Evolutionary conservation across 176 grass and related monocot genomes (phyloP).

Genomic region (Triticum timopheevii): DNA sequence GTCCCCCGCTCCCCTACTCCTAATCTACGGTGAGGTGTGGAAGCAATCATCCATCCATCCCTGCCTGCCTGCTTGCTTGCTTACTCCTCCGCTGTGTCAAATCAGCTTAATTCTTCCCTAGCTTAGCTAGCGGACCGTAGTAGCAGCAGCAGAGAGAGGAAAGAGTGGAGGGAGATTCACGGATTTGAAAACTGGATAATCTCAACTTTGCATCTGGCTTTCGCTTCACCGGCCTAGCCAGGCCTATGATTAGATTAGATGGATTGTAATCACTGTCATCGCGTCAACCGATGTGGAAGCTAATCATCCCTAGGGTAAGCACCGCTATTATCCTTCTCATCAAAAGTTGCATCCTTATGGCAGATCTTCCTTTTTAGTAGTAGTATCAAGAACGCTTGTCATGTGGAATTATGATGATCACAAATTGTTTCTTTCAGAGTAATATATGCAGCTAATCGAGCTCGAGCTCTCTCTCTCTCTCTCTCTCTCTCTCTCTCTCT

Average conservation of each 20-base stretch:
- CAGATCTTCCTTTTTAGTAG: not conserved
- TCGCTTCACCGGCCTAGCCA: not conserved
- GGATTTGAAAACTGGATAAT: not conserved
- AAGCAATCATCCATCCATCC: not conserved
- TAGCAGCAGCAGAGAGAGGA: not conserved
- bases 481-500: no score
- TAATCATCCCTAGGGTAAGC: constrained; percentile 48
- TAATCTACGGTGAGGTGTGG: not conserved
- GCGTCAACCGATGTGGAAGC: constrained; percentile 16
- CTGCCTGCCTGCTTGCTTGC: not conserved
- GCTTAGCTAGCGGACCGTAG: constrained; percentile 18
- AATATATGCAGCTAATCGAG: not conserved
- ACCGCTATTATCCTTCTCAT: constrained; percentile 29
- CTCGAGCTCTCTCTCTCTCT: no score
- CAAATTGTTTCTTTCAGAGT: not conserved
- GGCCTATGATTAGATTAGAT: not conserved
- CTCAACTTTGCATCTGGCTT: constrained; percentile 35
- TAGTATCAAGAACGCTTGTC: not conserved
- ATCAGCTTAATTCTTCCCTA: not conserved
- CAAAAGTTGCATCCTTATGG: constrained; percentile 53
- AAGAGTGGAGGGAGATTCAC: not conserved
- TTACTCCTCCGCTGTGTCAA: constrained; percentile 34
- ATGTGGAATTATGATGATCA: not conserved
- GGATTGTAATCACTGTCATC: not conserved
- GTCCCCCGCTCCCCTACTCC: not conserved